A percentile compares a stretch with the other conserved stretches of the same genome.
Conservation (phyloP, 2,329 filamentous ascomycete genomes). For the Peltaster fructicola region DNA sequence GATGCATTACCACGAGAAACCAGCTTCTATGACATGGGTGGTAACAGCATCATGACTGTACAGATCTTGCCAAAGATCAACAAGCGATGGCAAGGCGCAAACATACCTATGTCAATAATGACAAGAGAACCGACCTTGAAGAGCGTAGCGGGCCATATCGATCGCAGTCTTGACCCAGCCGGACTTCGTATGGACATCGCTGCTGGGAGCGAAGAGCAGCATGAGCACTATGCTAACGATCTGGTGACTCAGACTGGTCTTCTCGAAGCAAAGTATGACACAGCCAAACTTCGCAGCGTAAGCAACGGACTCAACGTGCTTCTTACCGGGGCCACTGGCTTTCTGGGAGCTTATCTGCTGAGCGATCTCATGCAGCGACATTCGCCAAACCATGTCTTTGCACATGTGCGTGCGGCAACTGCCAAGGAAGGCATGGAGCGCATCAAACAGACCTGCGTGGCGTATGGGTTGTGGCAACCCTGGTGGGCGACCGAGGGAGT, state of each 20-base stretch:
- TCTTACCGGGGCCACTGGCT: conserved; percentile 78
- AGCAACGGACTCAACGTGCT: conserved; percentile 36
- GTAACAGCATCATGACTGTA: conserved; percentile 66
- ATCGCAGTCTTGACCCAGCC: conserved; percentile 31
- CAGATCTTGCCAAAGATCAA: conserved; percentile 58
- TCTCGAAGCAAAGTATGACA: conserved; percentile 20
- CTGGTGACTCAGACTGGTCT: conserved; percentile 32
- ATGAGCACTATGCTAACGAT: conserved; percentile 34
- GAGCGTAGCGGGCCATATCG: conserved; percentile 36
- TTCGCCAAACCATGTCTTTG: conserved; percentile 42
- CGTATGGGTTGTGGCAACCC: conserved; percentile 64
- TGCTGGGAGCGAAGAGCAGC: conserved; percentile 33
- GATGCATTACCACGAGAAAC: conserved; percentile 46
- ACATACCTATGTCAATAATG: conserved; percentile 53
- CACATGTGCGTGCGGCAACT: conserved; percentile 56
- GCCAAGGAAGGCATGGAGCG: conserved; percentile 42
- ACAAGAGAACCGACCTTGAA: conserved; percentile 46
- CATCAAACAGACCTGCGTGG: conserved; percentile 48
- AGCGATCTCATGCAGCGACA: conserved; percentile 50
- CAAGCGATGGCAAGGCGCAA: conserved; percentile 40
- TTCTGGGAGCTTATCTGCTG: conserved; percentile 67
- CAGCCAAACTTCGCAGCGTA: conserved; percentile 12
- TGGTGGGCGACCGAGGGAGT: conserved; percentile 41
- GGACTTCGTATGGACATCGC: conserved; percentile 29
- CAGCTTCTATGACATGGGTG: conserved; percentile 64